phyloP scores from a whole-genome alignment of 2,329 filamentous ascomycete species.

The Cordyceps cateniannulata region DNA sequence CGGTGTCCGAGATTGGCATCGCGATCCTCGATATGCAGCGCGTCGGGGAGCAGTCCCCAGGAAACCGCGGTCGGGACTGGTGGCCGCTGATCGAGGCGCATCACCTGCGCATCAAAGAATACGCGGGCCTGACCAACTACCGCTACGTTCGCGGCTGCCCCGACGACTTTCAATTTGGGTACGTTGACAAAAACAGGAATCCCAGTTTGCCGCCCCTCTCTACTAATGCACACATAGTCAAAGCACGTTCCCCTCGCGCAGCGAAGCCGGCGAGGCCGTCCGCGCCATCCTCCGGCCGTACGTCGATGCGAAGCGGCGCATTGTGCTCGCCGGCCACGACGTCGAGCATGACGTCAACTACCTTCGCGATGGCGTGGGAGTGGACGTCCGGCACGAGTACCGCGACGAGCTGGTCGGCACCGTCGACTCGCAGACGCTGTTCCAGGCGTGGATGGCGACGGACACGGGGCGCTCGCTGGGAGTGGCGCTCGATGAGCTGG shows the following conservation, averaged over 20 bases:
- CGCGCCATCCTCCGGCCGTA: slow-evolving; percentile 29
- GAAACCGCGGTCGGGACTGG: slow-evolving; percentile 60
- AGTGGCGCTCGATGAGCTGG: slow-evolving; percentile 56
- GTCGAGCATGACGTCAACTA: slow-evolving; percentile 61
- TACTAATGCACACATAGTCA: slow-evolving; percentile 24
- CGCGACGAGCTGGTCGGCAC: slow-evolving; percentile 48
- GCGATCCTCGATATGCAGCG: slow-evolving; percentile 67
- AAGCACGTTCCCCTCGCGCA: slow-evolving; percentile 34
- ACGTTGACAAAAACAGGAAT: slow-evolving; percentile 18
- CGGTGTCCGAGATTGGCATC: slow-evolving; percentile 81
- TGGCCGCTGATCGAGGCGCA: slow-evolving; percentile 56
- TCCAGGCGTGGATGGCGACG: slow-evolving; percentile 54
- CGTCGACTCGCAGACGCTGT: slow-evolving; percentile 68
- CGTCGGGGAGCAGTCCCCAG: slow-evolving; percentile 50
- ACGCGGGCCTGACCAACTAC: slow-evolving; percentile 57
- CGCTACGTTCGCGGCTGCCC: slow-evolving; percentile 68
- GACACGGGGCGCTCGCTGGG: slow-evolving; percentile 50
- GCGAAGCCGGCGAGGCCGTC: slow-evolving; percentile 29
- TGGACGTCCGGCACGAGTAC: slow-evolving; percentile 45
- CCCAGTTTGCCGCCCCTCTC: too few relatives aligned
- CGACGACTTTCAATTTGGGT: slow-evolving; percentile 70
- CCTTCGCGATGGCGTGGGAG: slow-evolving; percentile 53
- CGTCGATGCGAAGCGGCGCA: slow-evolving; percentile 32
- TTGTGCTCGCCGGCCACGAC: slow-evolving; percentile 78
- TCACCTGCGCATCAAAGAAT: slow-evolving; percentile 73